A percentile compares a stretch with the other conserved stretches of the same genome.
These are phyloP conservation scores for Beauveria sp. DNA, from an alignment of 2,329 filamentous ascomycete genomes.

Conservation along the genomic window DNA sequence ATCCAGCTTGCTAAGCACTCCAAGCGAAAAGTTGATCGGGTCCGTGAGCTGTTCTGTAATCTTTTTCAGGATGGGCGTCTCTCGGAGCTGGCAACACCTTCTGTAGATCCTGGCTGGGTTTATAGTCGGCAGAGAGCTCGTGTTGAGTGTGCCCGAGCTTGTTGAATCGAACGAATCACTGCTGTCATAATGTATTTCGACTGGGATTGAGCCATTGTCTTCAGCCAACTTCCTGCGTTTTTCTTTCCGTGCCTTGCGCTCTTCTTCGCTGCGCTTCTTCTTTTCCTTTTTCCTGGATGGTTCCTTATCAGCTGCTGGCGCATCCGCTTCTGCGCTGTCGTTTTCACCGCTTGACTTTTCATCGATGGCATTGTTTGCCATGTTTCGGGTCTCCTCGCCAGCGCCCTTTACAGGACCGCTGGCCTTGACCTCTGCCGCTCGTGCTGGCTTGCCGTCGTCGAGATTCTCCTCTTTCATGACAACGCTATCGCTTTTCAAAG, in stretches of 20 bases:
- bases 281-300: slow-evolving; percentile 79
- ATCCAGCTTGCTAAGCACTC: slow-evolving; percentile 76
- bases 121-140: slow-evolving; percentile 58
- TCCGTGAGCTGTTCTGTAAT: slow-evolving; percentile 81
- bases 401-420: not conserved
- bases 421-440: not conserved
- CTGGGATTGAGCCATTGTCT: slow-evolving; percentile 76
- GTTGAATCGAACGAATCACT: slow-evolving; percentile 44
- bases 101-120: slow-evolving; percentile 90
- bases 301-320: slow-evolving; percentile 16
- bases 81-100: slow-evolving; percentile 85
- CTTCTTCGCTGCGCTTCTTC: slow-evolving; percentile 90
- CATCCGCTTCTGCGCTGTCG: slow-evolving; percentile 23
- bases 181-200: slow-evolving; percentile 70
- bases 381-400: not conserved
- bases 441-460: slow-evolving; percentile 13
- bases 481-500: slow-evolving; percentile 60
- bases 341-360: not conserved
- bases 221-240: slow-evolving; percentile 78
- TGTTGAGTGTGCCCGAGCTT: slow-evolving; percentile 18
- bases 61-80: slow-evolving; percentile 85
- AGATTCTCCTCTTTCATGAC: slow-evolving; percentile 39
- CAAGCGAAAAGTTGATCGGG: slow-evolving; percentile 58
- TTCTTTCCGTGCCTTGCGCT: slow-evolving; percentile 86
- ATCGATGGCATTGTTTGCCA: not conserved